These are phyloP conservation scores for Manihot esculenta DNA, from an alignment of 441 rosid genomes.

Conservation along the genomic window DNA sequence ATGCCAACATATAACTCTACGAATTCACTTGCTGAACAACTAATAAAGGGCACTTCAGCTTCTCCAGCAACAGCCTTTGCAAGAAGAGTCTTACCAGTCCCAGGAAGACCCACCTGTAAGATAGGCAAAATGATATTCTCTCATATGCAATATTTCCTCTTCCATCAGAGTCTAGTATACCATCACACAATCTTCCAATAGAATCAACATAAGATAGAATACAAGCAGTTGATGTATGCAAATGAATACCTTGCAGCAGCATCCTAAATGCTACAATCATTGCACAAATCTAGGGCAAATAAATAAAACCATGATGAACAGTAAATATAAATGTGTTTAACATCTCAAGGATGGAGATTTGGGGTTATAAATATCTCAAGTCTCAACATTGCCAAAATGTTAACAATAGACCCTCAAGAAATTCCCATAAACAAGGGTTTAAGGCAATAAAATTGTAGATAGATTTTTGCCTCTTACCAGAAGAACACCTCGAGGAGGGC, in stretches of 20 bases:
- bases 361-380: background rate
- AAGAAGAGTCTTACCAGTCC: conserved; percentile 97
- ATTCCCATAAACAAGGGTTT: background rate
- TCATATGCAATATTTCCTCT: conserved; percentile 14
- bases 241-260: background rate
- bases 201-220: background rate
- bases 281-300: background rate
- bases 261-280: background rate
- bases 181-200: background rate
- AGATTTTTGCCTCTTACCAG: conserved; percentile 58
- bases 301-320: background rate
- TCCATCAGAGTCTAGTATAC: background rate
- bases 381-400: background rate
- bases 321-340: background rate
- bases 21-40: conserved; percentile 99
- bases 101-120: conserved; percentile 94
- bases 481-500: conserved; percentile 98
- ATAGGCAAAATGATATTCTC: conserved; percentile 22
- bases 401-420: background rate
- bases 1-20: conserved; percentile 96
- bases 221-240: conserved; percentile 4
- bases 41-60: conserved; percentile 93
- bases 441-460: background rate
- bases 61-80: conserved; percentile 99
- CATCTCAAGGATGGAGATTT: background rate